Evolutionary conservation across 225 moss, liverwort and hornwort species (phyloP).

Genomic region (Straminergon stramineum): DNA sequence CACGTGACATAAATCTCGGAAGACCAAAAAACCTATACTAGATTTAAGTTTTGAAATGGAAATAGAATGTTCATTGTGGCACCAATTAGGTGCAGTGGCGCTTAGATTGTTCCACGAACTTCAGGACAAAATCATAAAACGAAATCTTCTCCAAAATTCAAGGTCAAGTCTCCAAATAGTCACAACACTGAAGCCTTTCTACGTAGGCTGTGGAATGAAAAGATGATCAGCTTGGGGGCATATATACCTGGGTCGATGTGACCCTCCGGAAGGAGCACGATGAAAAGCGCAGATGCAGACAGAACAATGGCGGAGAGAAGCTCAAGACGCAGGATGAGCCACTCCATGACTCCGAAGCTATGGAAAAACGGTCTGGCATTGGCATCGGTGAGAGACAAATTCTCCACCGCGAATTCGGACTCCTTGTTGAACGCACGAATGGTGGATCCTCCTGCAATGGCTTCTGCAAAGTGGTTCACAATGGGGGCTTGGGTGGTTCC

Average conservation of each 20-base stretch:
- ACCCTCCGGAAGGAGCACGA: neutral
- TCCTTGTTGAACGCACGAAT: neutral
- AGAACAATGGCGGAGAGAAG: neutral
- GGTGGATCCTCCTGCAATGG: neutral
- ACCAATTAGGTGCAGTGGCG: neutral
- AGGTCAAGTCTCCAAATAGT: neutral
- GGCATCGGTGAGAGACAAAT: neutral
- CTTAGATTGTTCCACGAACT: neutral
- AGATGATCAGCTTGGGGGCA: neutral
- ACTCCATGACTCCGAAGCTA: neutral
- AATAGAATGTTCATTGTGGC: neutral
- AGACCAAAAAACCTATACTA: too few species aligned
- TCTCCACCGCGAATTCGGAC: neutral
- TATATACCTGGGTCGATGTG: neutral
- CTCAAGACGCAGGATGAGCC: neutral
- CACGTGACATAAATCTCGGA: neutral
- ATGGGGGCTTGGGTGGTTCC: neutral
- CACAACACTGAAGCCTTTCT: neutral
- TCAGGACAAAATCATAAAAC: neutral
- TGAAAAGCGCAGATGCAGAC: neutral
- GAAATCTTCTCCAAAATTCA: neutral
- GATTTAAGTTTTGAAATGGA: neutral
- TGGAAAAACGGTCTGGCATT: neutral
- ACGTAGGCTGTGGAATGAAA: neutral
- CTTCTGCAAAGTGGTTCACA: neutral